Evolutionary conservation across 495 filamentous ascomycete species (phyloP).

Genomic region (Lasiosphaeriaceae sp.): DNA sequence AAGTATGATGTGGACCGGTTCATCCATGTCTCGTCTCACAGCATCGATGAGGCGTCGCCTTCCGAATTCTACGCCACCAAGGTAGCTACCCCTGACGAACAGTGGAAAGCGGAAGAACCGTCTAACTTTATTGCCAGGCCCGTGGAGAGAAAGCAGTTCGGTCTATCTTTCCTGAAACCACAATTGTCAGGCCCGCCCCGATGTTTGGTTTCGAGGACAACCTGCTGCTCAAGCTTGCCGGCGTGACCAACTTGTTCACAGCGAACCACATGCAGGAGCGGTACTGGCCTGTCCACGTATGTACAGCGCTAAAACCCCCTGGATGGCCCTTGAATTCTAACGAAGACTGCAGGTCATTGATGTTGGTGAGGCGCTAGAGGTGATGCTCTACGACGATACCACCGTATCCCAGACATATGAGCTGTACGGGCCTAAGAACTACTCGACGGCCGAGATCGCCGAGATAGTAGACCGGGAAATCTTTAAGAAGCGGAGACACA

Average conservation of each 20-base stretch:
- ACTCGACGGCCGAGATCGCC: constrained; percentile 82
- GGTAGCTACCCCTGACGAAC: constrained; percentile 40
- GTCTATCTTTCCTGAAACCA: constrained; percentile 94
- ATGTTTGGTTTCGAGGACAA: constrained; percentile 94
- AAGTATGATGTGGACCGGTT: constrained; percentile 98
- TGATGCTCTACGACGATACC: constrained; percentile 83
- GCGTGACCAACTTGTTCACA: constrained; percentile 73
- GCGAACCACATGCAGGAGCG: constrained; percentile 89
- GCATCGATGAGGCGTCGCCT: constrained; percentile 73
- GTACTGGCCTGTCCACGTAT: constrained; percentile 87
- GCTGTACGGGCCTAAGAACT: constrained; percentile 90
- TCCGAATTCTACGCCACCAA: constrained; percentile 90
- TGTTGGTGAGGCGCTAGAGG: constrained; percentile 80
- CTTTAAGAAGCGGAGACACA: constrained; percentile 78
- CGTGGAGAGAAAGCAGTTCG: constrained; percentile 79
- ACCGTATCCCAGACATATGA: constrained; percentile 90
- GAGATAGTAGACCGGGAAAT: constrained; percentile 90
- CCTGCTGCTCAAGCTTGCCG: constrained; percentile 81
- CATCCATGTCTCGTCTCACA: constrained; percentile 95
- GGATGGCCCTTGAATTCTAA: constrained; percentile 12
- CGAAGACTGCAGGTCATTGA: constrained; percentile 63
- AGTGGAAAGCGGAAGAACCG: background rate
- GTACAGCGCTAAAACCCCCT: constrained; percentile 24
- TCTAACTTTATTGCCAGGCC: constrained; percentile 46
- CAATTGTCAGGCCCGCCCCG: constrained; percentile 91